Base-by-base conservation (phyloP, 2,329 filamentous ascomycete species). In the Cytospora leucostoma region DNA sequence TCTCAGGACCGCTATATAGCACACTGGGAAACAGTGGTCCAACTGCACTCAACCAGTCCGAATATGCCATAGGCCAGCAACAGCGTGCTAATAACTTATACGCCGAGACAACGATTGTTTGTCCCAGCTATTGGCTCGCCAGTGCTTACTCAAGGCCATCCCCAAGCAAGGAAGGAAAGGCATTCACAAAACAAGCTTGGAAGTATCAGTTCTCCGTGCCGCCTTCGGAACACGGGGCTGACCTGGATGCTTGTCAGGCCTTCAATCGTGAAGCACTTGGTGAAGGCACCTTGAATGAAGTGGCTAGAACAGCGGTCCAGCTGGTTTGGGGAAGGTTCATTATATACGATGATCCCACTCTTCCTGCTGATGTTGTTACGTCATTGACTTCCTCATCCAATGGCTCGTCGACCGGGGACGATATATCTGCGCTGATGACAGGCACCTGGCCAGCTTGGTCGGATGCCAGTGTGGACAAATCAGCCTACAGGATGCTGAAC, bases 71-170 rank as follows among this genome's bases (percentile, higher is more conserved):
- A 0, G 81, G 82, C 6, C 78, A 81, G 60, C 81, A 84, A 64
- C 80, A 84, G 65, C 76, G 78, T 12, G 81, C 80, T 11, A 72
- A 77, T 63, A 79, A 82, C 65, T 77, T 84, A 52, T 82, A 80
- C 66, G 80, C 76, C 44, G 82, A 85, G 71, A 77, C 78, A 1
- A 83, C 80, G 0, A 84, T 84, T 59, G 75, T 82, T 13, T 85
- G 82, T 68, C 79, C 82, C 0, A 76, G 78, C 0, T 84, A 84
- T 71, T 84, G 80, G 81, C 71, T 83, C 49, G 76, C 78, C 1
- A 74, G 76, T 35, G 80, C 80, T 0, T 84, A 75, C 63, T 70
- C 71, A 1, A 73, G 71, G 1, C 52, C 67, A 4, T 55, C 54
- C 35, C n/a, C 49, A 0, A n/a, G 37, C 12, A 73, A 72, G 8